phyloP scores from a whole-genome alignment of 2,329 filamentous ascomycete genomes.

The Drechmeria coniospora region DNA sequence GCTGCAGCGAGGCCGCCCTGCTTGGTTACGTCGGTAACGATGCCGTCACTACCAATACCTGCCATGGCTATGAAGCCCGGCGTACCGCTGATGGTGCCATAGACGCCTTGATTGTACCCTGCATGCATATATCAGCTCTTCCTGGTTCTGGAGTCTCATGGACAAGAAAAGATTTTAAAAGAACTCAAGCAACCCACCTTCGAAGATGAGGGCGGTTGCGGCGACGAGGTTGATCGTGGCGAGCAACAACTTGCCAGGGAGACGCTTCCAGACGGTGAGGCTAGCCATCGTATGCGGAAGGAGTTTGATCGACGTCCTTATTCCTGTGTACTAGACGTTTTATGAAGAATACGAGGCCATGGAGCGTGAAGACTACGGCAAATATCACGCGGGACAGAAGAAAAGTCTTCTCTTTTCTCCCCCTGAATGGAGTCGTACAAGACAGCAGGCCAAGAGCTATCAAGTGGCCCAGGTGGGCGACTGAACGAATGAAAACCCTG shows the following conservation, averaged over 20 bases:
- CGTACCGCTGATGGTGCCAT: constrained; percentile 31
- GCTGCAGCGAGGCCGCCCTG: constrained; percentile 37
- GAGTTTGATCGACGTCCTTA: no score
- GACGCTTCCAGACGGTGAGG: constrained; percentile 7
- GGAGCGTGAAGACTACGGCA: no score
- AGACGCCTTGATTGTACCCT: constrained; percentile 40
- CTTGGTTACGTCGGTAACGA: constrained; percentile 29
- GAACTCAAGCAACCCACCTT: constrained; percentile 7
- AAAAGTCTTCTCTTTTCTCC: no score
- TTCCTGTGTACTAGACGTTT: no score
- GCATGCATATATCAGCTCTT: constrained; percentile 5
- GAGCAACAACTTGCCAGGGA: constrained; percentile 10
- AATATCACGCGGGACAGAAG: no score
- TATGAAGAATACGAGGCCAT: no score
- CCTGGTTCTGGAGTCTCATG: no score
- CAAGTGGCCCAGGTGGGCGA: no score
- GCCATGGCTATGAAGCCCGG: constrained; percentile 25
- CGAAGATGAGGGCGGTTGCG: constrained; percentile 9
- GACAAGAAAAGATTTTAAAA: no score
- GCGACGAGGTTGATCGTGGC: constrained; percentile 9
- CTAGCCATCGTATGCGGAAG: constrained; percentile 3
- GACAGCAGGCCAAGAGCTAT: no score
- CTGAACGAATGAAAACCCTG: no score
- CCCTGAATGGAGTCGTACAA: no score
- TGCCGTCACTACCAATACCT: constrained; percentile 29